phyloP scores from a whole-genome alignment of 306 rosid species.

The Crotalaria pallida region DNA sequence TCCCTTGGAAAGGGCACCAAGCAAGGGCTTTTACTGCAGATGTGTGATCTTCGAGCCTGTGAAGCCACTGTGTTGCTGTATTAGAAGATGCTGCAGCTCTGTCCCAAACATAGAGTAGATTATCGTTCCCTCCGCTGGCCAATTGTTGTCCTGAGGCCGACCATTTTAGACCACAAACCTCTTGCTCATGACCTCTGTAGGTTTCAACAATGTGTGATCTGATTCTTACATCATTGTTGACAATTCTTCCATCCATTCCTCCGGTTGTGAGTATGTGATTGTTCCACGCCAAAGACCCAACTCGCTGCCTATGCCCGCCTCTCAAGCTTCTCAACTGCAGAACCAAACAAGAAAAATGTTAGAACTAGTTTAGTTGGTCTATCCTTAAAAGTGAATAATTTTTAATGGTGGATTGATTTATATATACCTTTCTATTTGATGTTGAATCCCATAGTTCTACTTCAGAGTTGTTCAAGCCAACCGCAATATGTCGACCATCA shows the following conservation, averaged over 20 bases:
- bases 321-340: conserved; percentile 65
- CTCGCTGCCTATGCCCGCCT: conserved; percentile 72
- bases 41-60: conserved; percentile 71
- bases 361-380: too few species aligned
- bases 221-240: conserved; percentile 72
- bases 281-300: conserved; percentile 85
- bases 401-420: not conserved
- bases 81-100: conserved; percentile 55
- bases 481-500: conserved; percentile 72
- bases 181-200: conserved; percentile 77
- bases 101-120: conserved; percentile 73
- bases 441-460: conserved; percentile 82
- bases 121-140: conserved; percentile 89
- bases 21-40: conserved; percentile 84
- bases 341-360: not conserved
- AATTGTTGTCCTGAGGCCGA: conserved; percentile 71
- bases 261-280: conserved; percentile 76
- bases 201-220: conserved; percentile 72
- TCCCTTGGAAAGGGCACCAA: conserved; percentile 92
- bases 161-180: conserved; percentile 86
- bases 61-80: conserved; percentile 74
- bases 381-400: not conserved
- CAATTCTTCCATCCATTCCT: conserved; percentile 72
- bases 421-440: conserved; percentile 54
- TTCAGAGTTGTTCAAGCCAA: conserved; percentile 72